Percentiles rank a stretch among this genome's conserved stretches.
phyloP scores from a whole-genome alignment of 2,329 filamentous ascomycete species.

The Xylariaceae sp. region DNA sequence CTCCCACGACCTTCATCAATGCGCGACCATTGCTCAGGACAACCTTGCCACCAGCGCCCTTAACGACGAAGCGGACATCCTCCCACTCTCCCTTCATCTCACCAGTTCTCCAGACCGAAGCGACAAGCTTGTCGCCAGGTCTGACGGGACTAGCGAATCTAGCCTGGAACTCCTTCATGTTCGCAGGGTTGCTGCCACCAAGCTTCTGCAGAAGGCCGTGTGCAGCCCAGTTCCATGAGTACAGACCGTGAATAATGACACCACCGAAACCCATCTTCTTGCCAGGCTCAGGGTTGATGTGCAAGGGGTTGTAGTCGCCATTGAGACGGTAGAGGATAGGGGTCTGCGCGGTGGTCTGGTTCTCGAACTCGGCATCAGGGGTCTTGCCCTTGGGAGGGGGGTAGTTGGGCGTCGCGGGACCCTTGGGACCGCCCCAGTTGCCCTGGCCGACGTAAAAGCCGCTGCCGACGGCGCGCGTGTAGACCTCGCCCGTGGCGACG shows the following conservation, averaged over 20 bases:
- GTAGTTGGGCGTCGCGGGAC: conserved; percentile 72
- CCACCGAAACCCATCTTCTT: conserved; percentile 88
- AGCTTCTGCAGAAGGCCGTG: conserved; percentile 69
- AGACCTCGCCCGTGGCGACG: conserved; percentile 61
- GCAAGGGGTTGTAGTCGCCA: conserved; percentile 90
- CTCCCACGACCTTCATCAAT: conserved; percentile 60
- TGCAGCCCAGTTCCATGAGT: conserved; percentile 75
- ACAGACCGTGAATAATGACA: conserved; percentile 83
- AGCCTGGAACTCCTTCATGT: conserved; percentile 83
- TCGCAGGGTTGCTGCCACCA: conserved; percentile 71
- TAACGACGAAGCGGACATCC: conserved; percentile 75
- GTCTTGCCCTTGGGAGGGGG: conserved; percentile 66
- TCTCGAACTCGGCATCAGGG: conserved; percentile 64
- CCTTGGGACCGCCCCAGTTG: conserved; percentile 85
- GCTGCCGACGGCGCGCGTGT: conserved; percentile 62
- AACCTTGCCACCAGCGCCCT: conserved; percentile 74
- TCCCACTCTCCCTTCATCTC: conserved; percentile 64
- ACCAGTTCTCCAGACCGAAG: conserved; percentile 75
- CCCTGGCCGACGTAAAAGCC: conserved; percentile 77
- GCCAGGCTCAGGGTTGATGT: conserved; percentile 80
- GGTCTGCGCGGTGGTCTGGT: conserved; percentile 67
- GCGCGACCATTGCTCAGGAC: conserved; percentile 83
- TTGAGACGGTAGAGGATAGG: conserved; percentile 78
- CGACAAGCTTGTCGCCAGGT: conserved; percentile 76
- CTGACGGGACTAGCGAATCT: conserved; percentile 80